A percentile compares a stretch with the other conserved stretches of the same genome.
phyloP scores from a whole-genome alignment of 139 green algal species.

The Ettlia oleoabundans region DNA sequence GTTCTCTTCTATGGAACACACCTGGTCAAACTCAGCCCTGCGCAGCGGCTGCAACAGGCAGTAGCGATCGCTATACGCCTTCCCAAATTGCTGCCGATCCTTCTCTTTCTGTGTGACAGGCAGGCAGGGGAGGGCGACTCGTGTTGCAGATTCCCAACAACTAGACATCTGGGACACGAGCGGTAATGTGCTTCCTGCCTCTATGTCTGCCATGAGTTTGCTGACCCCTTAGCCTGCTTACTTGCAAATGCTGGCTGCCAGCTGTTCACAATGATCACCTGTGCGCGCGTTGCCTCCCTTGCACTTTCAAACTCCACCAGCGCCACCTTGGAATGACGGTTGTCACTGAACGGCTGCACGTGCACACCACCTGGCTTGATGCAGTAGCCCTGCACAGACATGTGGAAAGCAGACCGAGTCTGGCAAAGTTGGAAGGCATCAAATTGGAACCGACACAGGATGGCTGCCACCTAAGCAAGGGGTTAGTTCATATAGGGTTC shows the following conservation, averaged over 20 bases:
- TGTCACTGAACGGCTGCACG: conserved; percentile 81
- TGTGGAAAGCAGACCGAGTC: no score
- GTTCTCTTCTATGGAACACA: neutral
- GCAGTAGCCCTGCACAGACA: conserved; percentile 47
- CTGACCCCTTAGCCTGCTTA: no score
- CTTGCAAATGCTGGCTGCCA: neutral
- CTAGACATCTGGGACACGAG: no score
- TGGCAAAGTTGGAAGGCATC: no score
- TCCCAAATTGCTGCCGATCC: conserved; percentile 74
- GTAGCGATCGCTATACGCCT: conserved; percentile 76
- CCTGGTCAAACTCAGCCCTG: conserved; percentile 69
- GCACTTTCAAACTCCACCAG: conserved; percentile 91
- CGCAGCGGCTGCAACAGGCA: conserved; percentile 80
- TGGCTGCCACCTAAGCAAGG: no score
- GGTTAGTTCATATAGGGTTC: no score
- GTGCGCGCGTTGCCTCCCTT: conserved; percentile 67
- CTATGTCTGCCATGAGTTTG: no score
- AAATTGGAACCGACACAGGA: no score
- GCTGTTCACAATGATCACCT: conserved; percentile 46
- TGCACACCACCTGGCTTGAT: conserved; percentile 75
- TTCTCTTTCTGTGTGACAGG: conserved; percentile 51
- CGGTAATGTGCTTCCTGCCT: no score
- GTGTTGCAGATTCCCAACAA: no score
- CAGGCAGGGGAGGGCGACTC: neutral
- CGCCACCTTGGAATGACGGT: conserved; percentile 79